A percentile compares a stretch with the other conserved stretches of the same genome.
Conservation (phyloP, 441 rosid genomes). For the Arabidopsis hybrid region DNA sequence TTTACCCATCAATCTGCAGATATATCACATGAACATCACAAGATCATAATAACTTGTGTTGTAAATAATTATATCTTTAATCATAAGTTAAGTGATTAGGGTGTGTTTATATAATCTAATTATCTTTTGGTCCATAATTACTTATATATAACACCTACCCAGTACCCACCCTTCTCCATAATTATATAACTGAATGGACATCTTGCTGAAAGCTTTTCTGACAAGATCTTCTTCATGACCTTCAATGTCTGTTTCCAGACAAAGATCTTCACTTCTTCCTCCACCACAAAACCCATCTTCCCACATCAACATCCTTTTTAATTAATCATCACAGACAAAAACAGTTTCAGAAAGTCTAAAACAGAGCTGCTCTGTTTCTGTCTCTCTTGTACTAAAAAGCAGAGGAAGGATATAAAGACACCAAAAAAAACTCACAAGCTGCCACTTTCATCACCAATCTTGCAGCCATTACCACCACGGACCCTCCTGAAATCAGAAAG, state of each 20-base stretch:
- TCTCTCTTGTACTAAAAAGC: constrained; percentile 3
- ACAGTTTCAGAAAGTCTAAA: constrained; percentile 34
- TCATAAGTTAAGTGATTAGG: constrained; percentile 28
- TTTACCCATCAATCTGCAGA: constrained; percentile 91
- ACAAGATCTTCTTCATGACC: constrained; percentile 91
- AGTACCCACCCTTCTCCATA: constrained; percentile 99
- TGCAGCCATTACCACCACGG: constrained; percentile 97
- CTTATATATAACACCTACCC: constrained; percentile 68
- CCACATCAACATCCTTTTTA: constrained; percentile 98
- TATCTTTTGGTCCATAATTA: constrained; percentile 32
- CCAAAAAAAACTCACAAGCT: constrained; percentile 81
- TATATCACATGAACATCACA: constrained; percentile 19
- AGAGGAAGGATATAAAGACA: constrained; percentile 15
- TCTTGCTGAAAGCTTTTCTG: constrained; percentile 98
- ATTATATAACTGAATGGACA: constrained; percentile 99
- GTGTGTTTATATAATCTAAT: constrained; percentile 36
- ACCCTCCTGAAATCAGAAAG: constrained; percentile 74
- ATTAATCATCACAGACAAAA: constrained; percentile 1
- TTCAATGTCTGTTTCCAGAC: constrained; percentile 77
- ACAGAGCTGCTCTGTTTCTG: constrained; percentile 35
- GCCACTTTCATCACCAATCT: constrained; percentile 97
- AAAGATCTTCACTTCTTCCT: constrained; percentile 45
- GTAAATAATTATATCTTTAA: neutral
- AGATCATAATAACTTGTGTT: constrained; percentile 30
- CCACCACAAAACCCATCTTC: constrained; percentile 98